Evolutionary conservation across 768 basidiomycete species (phyloP), one percentile per base, ranked within the genome.

Genomic region (Paxillus rubicundulus): DNA sequence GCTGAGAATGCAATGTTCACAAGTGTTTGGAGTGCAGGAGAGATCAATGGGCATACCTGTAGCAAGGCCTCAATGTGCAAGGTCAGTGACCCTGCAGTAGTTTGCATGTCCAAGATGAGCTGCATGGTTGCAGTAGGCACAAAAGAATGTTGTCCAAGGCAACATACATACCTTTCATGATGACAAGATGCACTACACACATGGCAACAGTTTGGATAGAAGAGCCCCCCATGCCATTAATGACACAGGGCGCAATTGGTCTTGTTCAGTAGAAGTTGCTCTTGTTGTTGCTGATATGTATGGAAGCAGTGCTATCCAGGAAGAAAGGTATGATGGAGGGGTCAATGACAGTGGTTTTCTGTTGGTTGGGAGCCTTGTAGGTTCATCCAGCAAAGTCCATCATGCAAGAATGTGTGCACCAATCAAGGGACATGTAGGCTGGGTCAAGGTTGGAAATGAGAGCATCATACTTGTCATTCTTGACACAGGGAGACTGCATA

Each of bases 1-100:
- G 4, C 74, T 71, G 32, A 67, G 62, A 36, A 74, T 63, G 49
- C 74, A 74, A 20, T 55, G 53, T 40, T 70, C 61, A 61, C 71
- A 72, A 55, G 62, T 66, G 2, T 63, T 56, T 3, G 67, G 66
- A 10, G 20, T 14, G 6, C 14, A 45, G 38, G 45, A 53, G 2
- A 53, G 45, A 33, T 46, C 27, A 45, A 51, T 45, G n/a, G 52
- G 52, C 52, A 53, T 53, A 53, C 52, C 52, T 16, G 6, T 47
- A 21, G 38, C 45, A 12, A 52, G 44, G 14, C 58, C 51, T 9
- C 47, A 27, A 9, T 47, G 42, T 1, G 63, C 64, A 59, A 70
- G 62, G 5, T 62, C 60, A 5, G 45, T 24, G 12, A 71, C 13
- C 0, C 60, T 45, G 27, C 59, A 59, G 43, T 64, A 66, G 45